Base-by-base conservation (phyloP, 805 yeast genomes). In the Barnettozyma sucrosica region DNA sequence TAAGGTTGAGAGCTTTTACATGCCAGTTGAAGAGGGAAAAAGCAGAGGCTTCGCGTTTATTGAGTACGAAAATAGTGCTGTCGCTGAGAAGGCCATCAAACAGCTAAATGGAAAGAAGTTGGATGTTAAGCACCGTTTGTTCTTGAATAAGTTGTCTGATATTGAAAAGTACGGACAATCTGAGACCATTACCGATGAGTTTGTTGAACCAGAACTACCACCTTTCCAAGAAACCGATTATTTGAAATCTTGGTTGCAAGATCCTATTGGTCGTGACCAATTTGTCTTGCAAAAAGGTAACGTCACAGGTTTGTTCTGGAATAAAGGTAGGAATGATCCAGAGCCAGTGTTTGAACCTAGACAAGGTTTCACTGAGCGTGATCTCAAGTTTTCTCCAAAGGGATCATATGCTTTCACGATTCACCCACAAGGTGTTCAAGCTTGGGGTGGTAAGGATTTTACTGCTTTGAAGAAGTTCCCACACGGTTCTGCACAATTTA, bases 351-450 rank as follows among this genome's bases (percentile, higher is more conserved):
- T 84, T 49, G 89, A 85, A 61, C 84, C 89, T 60, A 80, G 96
- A 68, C 74, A 76, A 54, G 82, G 84, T 56, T 89, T 95, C 86
- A 89, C 97, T 49, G 82, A 89, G 50, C 83, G 88, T 52, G 89
- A 83, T 58, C 86, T 89, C 59, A 82, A 83, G 65, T 92, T 89
- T 73, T 89, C 98, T 43, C 96, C 97, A 63, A 82, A 81, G 69
- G 99, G 99, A 67, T 81, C 92, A 11, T 90, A 81, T 63, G 68
- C 92, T 54, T 80, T 87, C 58, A 83, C 97, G 1, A 76, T 89
- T 58, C 97, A 92, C 69, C 89, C 89, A 44, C 95, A 88, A 69
- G 98, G 98, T 75, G 81, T 89, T 48, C 95, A 89, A 66, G 79
- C 92, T 24, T 93, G 97, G 95, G 99, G 98, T 64, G 97, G 98